Evolutionary conservation across 2,329 filamentous ascomycete genomes (phyloP).

Genomic region (Ceratocystiopsis minuta): DNA sequence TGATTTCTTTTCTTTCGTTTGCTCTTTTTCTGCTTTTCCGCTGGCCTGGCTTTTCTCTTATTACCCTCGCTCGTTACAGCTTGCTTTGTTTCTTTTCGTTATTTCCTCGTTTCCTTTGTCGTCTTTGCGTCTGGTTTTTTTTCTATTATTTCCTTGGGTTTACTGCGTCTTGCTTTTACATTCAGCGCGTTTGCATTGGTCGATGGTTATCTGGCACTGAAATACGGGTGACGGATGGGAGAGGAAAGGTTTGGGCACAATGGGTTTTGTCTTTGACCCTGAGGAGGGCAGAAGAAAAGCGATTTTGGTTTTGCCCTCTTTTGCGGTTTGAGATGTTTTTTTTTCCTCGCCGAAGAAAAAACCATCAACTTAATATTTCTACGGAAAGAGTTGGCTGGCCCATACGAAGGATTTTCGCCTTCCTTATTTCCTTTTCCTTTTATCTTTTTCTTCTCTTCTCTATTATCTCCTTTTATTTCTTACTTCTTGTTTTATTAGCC

Average conservation of each 20-base stretch:
- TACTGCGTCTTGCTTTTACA: constrained; percentile 6
- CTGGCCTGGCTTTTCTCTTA: background rate
- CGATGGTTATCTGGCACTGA: constrained; percentile 22
- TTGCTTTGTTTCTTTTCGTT: constrained; percentile 4
- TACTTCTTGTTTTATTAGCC: constrained; percentile 25
- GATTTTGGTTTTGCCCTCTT: background rate
- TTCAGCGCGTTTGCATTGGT: constrained; percentile 13
- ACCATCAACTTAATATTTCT: constrained; percentile 19
- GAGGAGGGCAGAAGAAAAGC: constrained; percentile 11
- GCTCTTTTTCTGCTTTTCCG: background rate
- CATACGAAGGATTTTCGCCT: constrained; percentile 24
- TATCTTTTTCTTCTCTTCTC: constrained; percentile 7
- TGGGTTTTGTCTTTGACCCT: constrained; percentile 16
- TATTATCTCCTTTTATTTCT: background rate
- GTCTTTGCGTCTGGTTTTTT: constrained; percentile 7
- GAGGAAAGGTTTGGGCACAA: background rate
- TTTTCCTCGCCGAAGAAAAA: too few relatives aligned
- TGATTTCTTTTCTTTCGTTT: background rate
- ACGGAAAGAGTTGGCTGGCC: constrained; percentile 27
- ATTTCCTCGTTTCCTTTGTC: constrained; percentile 10
- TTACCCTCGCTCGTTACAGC: background rate
- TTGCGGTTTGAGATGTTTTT: too few relatives aligned
- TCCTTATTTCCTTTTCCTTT: too few relatives aligned
- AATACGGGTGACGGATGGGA: too few relatives aligned
- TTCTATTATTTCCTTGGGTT: constrained; percentile 3